Evolutionary conservation across 2,329 filamentous ascomycete species (phyloP), one percentile per base, ranked within the genome.

Genomic region (Phoma sp.): DNA sequence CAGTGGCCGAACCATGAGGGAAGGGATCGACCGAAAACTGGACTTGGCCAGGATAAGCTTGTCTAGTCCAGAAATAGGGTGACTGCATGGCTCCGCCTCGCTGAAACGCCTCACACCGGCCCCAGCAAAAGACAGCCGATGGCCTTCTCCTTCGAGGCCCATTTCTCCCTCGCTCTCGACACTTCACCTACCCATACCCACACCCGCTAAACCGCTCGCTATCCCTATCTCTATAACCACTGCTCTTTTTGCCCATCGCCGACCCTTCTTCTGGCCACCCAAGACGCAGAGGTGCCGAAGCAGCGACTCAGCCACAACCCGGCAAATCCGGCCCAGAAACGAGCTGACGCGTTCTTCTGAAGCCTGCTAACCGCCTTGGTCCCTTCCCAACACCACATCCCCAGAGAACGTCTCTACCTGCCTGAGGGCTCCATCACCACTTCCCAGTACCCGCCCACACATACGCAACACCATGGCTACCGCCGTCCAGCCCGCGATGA

Each of bases 291-390:
- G 6, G 31, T 27, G 41, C 15, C 22, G 49, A 40, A 47, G 32
- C 31, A 37, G 25, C 55, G 58, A 59, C 69, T 65, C 61, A 72
- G 70, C 71, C 69, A 72, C 69, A 56, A 43, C 49, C 61, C 70
- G 69, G 69, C 65, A 60, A 44, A 64, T 55, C 64, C 67, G 68
- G 71, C 60, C 61, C 62, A 67, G 63, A 61, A 66, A 65, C 67
- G 67, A 73, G 70, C 70, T 72, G 62, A 71, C 71, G 72, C 70
- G 68, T 70, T 73, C 61, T 67, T 62, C 55, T 62, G 61, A 54
- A 65, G 68, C 63, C 71, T 71, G 17, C 53, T 57, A 72, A 67
- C 68, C 68, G 57, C 60, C 62, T 63, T 55, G 48, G 67, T 66
- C 61, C 33, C 51, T 53, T 35, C 47, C 55, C 63, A 61, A 58